Conservation (phyloP, 805 yeast species). For the Kodamaea leandrae region DNA sequence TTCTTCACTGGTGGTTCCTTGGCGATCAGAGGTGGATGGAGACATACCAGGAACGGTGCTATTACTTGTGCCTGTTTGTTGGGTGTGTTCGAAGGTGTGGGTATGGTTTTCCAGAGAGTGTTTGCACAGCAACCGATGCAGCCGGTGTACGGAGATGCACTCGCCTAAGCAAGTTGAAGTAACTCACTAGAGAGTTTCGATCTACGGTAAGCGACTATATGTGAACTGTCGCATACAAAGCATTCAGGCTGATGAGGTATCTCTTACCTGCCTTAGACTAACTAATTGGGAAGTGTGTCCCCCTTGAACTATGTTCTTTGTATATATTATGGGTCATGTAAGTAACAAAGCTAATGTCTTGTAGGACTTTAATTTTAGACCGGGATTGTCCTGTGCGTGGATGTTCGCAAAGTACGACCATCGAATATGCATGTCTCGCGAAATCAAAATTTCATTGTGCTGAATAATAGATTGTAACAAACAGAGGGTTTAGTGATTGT, state of each 20-base stretch:
- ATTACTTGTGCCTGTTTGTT: conserved; percentile 95
- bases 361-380: no score
- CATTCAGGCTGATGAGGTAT: neutral
- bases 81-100: conserved; percentile 98
- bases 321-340: neutral
- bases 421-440: no score
- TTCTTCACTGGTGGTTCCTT: conserved; percentile 97
- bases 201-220: neutral
- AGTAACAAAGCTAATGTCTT: no score
- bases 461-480: no score
- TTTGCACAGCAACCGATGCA: conserved; percentile 68
- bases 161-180: conserved; percentile 1
- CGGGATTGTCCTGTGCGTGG: no score
- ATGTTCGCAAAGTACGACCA: no score
- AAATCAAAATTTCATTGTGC: no score
- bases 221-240: neutral
- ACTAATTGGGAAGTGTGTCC: neutral
- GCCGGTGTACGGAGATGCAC: conserved; percentile 43
- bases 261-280: neutral
- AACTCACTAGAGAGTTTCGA: no score
- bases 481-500: no score
- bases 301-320: neutral
- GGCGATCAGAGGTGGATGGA: conserved; percentile 98
- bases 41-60: conserved; percentile 93
- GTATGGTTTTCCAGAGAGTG: conserved; percentile 89